Conservation (phyloP, 345 rosid genomes). For the Syzygium grande region DNA sequence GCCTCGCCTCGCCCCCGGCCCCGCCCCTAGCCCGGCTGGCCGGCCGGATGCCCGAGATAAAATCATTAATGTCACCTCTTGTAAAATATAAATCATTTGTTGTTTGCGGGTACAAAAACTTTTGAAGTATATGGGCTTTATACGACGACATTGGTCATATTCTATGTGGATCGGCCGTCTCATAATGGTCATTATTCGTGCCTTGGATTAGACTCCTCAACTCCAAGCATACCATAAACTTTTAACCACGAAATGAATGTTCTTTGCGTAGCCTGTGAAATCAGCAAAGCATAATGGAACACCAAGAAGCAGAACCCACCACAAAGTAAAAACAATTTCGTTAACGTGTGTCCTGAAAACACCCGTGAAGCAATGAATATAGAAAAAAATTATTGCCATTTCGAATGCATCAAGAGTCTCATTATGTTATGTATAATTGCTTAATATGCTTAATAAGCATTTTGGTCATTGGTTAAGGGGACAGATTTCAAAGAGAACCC, state of each 20-base stretch:
- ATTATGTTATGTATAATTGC: neutral
- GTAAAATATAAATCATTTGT: neutral
- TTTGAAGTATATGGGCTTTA: neutral
- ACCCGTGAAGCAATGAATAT: neutral
- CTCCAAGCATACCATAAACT: neutral
- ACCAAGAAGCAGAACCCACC: neutral
- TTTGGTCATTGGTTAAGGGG: neutral
- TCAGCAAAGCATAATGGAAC: neutral
- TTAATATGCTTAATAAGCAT: neutral
- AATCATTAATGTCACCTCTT: neutral
- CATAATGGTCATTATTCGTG: neutral
- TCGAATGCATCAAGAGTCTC: neutral
- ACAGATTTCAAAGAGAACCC: neutral
- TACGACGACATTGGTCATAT: neutral
- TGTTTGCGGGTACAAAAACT: neutral
- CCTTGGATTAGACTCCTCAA: neutral
- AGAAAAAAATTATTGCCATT: neutral
- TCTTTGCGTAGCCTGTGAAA: neutral
- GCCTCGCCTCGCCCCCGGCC: neutral
- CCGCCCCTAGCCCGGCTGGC: rapidly evolving
- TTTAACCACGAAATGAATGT: neutral
- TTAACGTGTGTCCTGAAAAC: neutral
- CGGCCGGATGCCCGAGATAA: neutral
- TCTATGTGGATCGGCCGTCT: neutral
- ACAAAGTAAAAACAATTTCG: neutral